Evolutionary conservation across 352 stramenopile genomes (phyloP).

Genomic region (Globisporangium takayamanum): DNA sequence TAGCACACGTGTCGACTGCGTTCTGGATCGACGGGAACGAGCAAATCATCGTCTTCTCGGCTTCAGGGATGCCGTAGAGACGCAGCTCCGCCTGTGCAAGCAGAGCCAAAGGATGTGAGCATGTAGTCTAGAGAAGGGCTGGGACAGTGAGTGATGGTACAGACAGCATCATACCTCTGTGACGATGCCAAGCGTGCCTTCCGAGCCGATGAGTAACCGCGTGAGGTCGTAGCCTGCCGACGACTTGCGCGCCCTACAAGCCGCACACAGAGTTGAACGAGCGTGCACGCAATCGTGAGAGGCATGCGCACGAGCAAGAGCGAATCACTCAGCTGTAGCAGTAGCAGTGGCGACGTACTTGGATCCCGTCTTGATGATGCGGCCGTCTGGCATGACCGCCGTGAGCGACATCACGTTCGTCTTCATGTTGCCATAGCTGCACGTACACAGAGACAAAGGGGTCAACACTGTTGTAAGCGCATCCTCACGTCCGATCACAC

Average conservation of each 20-base stretch:
- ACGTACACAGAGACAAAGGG: background rate
- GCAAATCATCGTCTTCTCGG: conserved; percentile 90
- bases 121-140: background rate
- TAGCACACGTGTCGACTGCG: conserved; percentile 76
- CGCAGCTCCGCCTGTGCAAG: conserved; percentile 77
- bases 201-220: conserved; percentile 91
- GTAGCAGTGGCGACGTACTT: conserved; percentile 28
- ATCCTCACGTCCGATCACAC: background rate
- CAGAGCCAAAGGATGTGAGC: background rate
- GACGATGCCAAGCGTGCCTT: conserved; percentile 94
- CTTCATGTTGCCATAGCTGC: conserved; percentile 95
- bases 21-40: conserved; percentile 90
- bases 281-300: background rate
- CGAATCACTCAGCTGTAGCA: background rate
- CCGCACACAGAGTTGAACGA: conserved; percentile 2
- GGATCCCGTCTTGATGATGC: conserved; percentile 87
- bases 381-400: conserved; percentile 87
- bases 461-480: background rate
- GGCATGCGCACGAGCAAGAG: background rate
- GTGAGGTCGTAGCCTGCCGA: conserved; percentile 97
- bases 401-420: conserved; percentile 93
- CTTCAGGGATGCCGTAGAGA: conserved; percentile 89
- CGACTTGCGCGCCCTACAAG: conserved; percentile 87
- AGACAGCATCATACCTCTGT: conserved; percentile 61
- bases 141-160: background rate